Percentiles rank a stretch among this genome's conserved stretches.
phyloP scores from a whole-genome alignment of 345 rosid species.

The Schrenkiella parvula region DNA sequence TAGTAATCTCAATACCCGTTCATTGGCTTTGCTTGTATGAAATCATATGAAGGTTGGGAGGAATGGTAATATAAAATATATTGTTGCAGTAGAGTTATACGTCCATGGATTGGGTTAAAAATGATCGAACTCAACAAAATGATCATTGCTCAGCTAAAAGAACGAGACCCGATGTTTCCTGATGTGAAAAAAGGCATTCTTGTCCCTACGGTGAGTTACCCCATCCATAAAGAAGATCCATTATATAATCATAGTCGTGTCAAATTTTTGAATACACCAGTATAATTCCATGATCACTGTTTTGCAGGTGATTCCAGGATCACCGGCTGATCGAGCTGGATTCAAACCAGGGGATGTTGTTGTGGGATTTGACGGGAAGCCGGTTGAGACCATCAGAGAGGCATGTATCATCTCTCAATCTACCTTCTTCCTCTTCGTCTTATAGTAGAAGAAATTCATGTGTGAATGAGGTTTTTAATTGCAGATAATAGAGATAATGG shows the following conservation, averaged over 20 bases:
- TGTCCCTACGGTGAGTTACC: conserved; percentile 57
- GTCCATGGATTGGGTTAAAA: conserved; percentile 94
- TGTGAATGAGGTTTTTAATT: background rate
- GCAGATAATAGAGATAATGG: conserved; percentile 73
- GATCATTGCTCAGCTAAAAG: conserved; percentile 79
- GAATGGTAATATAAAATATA: background rate
- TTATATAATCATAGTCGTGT: background rate
- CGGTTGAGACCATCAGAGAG: conserved; percentile 74
- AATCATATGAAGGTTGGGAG: background rate
- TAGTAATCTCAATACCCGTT: background rate
- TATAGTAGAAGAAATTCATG: background rate
- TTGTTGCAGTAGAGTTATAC: conserved; percentile 74
- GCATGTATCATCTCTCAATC: conserved; percentile 27
- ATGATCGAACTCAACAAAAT: conserved; percentile 86
- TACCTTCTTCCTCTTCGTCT: background rate
- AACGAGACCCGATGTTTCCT: conserved; percentile 69
- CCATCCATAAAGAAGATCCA: background rate
- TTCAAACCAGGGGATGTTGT: conserved; percentile 84
- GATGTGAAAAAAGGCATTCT: conserved; percentile 65
- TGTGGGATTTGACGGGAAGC: conserved; percentile 63
- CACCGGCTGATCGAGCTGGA: conserved; percentile 85
- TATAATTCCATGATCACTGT: background rate
- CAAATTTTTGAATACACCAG: background rate
- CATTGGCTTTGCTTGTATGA: background rate
- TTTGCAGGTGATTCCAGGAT: conserved; percentile 81